Evolutionary conservation across 1,139 yeast species (phyloP).

Genomic region (Debaryomycetaceae sp.): DNA sequence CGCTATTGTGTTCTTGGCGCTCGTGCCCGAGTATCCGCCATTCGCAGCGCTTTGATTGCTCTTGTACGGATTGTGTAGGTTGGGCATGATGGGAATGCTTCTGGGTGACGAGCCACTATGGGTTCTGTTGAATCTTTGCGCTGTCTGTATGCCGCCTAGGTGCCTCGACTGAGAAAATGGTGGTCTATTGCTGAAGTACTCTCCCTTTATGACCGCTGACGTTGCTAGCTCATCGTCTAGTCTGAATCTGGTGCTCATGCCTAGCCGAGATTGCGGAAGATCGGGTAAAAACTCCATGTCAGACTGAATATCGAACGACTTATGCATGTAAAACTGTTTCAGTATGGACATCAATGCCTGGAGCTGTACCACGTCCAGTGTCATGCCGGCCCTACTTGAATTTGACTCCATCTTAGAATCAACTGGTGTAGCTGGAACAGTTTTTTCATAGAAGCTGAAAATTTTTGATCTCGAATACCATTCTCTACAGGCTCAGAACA

Average conservation of each 20-base stretch:
- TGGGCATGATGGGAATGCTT: not conserved
- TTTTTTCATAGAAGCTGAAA: not conserved
- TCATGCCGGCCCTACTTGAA: not conserved
- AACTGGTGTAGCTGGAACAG: not conserved
- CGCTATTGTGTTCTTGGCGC: too few species aligned
- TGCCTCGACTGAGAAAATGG: not conserved
- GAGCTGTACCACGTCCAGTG: conserved; percentile 12
- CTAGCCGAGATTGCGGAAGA: conserved; percentile 13
- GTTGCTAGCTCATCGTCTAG: not conserved
- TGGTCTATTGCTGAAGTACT: not conserved
- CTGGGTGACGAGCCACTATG: not conserved
- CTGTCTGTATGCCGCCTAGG: not conserved
- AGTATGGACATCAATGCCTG: conserved; percentile 29
- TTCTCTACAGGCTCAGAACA: conserved; percentile 2
- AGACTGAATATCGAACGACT: conserved; percentile 68
- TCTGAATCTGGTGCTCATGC: not conserved
- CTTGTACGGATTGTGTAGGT: not conserved
- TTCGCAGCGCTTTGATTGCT: not conserved
- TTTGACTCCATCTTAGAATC: conserved; percentile 1
- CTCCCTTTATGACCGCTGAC: not conserved
- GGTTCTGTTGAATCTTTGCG: not conserved
- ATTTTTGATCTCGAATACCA: not conserved
- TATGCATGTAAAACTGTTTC: conserved; percentile 55
- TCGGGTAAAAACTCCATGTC: conserved; percentile 69
- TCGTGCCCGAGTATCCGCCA: not conserved